Conservation (phyloP, 768 basidiomycete genomes). For the Mycena rosella region DNA sequence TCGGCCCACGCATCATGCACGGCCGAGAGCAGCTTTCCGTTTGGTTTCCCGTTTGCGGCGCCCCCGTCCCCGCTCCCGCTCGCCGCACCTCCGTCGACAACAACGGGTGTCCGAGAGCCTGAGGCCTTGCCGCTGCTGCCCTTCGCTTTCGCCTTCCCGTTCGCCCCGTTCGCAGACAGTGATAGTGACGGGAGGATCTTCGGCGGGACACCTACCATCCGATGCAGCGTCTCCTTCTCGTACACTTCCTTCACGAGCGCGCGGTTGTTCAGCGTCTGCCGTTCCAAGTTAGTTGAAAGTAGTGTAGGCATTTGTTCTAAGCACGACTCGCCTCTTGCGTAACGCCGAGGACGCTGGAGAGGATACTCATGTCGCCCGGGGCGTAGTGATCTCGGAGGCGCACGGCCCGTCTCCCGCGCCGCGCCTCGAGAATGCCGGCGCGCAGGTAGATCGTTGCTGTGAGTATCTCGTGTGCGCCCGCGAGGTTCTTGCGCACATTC, state of each 20-base stretch:
- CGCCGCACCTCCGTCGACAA: slow-evolving; percentile 8
- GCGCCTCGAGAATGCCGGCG: slow-evolving; percentile 71
- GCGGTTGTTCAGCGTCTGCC: slow-evolving; percentile 81
- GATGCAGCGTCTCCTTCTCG: slow-evolving; percentile 68
- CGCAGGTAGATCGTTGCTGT: slow-evolving; percentile 78
- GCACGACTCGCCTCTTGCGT: slow-evolving; percentile 77
- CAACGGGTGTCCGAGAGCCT: slow-evolving; percentile 19
- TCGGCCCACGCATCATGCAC: slow-evolving; percentile 56
- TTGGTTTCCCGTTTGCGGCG: slow-evolving; percentile 26
- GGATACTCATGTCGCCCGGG: slow-evolving; percentile 79
- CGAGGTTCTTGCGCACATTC: slow-evolving; percentile 85
- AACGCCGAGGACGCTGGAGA: slow-evolving; percentile 84
- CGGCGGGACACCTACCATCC: slow-evolving; percentile 62
- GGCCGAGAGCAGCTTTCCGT: slow-evolving; percentile 26
- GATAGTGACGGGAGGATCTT: slow-evolving; percentile 18
- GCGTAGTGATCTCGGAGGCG: slow-evolving; percentile 57
- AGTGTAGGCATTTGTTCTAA: not conserved
- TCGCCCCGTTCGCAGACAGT: slow-evolving; percentile 31
- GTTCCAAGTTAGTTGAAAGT: slow-evolving; percentile 8
- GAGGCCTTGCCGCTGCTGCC: slow-evolving; percentile 18
- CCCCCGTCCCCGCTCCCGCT: slow-evolving; percentile 13
- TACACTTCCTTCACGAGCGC: slow-evolving; percentile 78
- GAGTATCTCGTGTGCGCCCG: slow-evolving; percentile 84
- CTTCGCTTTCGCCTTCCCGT: slow-evolving; percentile 20
- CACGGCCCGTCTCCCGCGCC: slow-evolving; percentile 62